Percentiles rank a stretch among this genome's conserved stretches.
phyloP scores from a whole-genome alignment of 2,329 filamentous ascomycete genomes.

The Verticillium isaacii region DNA sequence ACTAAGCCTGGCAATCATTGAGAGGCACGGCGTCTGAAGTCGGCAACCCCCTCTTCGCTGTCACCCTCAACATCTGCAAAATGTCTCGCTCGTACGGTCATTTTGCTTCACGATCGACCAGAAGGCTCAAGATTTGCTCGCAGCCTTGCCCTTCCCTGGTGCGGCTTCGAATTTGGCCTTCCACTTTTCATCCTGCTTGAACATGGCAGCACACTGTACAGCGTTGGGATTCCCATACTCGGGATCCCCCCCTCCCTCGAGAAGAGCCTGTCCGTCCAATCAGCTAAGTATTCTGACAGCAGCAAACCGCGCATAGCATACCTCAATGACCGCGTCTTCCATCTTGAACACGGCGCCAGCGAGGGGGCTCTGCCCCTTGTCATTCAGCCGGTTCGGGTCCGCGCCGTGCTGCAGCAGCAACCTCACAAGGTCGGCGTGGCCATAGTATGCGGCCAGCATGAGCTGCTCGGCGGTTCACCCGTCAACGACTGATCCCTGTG shows the following conservation, averaged over 20 bases:
- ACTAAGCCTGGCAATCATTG: too few species aligned
- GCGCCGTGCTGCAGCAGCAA: constrained; percentile 59
- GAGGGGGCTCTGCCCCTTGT: constrained; percentile 62
- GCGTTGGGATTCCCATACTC: constrained; percentile 46
- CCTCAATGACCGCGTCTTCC: constrained; percentile 58
- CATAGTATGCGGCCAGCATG: constrained; percentile 70
- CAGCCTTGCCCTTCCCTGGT: constrained; percentile 39
- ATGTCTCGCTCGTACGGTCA: too few species aligned
- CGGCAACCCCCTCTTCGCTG: too few species aligned
- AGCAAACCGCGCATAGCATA: constrained; percentile 18
- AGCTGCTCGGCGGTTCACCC: constrained; percentile 33
- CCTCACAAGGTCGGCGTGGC: constrained; percentile 55
- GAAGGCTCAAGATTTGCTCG: not conserved
- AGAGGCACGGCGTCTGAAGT: too few species aligned
- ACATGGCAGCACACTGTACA: constrained; percentile 42
- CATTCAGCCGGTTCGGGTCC: constrained; percentile 65
- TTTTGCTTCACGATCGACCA: too few species aligned
- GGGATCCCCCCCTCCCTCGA: constrained; percentile 50
- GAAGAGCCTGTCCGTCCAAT: constrained; percentile 29
- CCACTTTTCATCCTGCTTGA: constrained; percentile 49
- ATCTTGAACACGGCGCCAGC: constrained; percentile 72
- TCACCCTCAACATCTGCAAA: too few species aligned
- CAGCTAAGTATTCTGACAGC: not conserved
- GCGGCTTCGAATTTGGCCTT: constrained; percentile 43
- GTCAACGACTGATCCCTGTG: not conserved